Percentiles rank a stretch among this genome's conserved stretches.
phyloP scores from a whole-genome alignment of 169 alveolate species.

The Eimeria falciformis region DNA sequence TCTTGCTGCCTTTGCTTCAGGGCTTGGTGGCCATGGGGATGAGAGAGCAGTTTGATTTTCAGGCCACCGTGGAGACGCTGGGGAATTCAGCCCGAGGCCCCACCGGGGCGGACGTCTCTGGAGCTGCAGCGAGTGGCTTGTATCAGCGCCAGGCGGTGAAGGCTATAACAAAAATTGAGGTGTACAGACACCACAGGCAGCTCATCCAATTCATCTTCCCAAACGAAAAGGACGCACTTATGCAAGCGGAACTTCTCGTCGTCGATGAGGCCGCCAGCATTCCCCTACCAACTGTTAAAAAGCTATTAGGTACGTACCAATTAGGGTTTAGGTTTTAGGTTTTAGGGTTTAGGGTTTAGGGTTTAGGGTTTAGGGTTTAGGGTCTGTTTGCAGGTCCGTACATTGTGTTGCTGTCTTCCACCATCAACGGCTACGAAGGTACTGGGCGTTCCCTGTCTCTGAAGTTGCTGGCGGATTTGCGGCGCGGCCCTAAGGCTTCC shows the following conservation, averaged over 20 bases:
- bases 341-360: constrained; percentile 2
- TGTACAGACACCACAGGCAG: constrained; percentile 66
- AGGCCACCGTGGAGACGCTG: constrained; percentile 34
- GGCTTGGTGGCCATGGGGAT: constrained; percentile 73
- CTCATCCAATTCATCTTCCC: constrained; percentile 42
- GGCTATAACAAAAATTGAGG: constrained; percentile 47
- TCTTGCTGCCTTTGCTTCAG: constrained; percentile 68
- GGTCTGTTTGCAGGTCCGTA: constrained; percentile 89
- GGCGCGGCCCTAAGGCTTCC: constrained; percentile 76
- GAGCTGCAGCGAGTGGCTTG: constrained; percentile 2
- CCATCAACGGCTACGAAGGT: constrained; percentile 99
- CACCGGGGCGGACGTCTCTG: constrained; percentile 25
- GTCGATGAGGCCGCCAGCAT: constrained; percentile 99
- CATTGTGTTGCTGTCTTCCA: constrained; percentile 97
- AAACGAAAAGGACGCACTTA: background rate
- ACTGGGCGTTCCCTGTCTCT: constrained; percentile 99
- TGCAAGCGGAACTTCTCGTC: constrained; percentile 96
- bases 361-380: background rate
- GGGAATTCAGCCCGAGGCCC: background rate
- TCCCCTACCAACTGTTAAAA: constrained; percentile 97
- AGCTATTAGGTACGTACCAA: constrained; percentile 86
- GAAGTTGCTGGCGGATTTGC: constrained; percentile 95
- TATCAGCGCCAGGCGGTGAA: constrained; percentile 27
- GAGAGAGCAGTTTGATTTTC: constrained; percentile 76
- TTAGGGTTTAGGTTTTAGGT: background rate